Conservation (phyloP, 495 filamentous ascomycete species). For the Bacidia gigantensis region DNA sequence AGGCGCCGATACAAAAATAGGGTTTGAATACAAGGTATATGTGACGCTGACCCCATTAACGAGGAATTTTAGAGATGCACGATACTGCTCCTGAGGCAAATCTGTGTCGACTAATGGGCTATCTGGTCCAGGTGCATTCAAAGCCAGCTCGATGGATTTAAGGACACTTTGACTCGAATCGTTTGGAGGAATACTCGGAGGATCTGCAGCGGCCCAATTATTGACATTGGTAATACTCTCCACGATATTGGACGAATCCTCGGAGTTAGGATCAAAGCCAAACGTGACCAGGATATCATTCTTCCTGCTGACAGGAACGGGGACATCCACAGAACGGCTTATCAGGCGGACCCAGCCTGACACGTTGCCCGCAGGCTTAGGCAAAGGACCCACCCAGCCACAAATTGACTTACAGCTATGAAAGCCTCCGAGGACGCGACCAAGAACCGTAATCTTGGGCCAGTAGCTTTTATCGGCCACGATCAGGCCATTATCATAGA, state of each 20-base stretch:
- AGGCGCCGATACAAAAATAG: neutral
- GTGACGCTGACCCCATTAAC: neutral
- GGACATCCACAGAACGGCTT: neutral
- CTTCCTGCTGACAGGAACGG: neutral
- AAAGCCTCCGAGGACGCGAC: neutral
- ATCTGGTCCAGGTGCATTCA: neutral
- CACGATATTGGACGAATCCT: neutral
- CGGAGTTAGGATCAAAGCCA: neutral
- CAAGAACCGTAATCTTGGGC: neutral
- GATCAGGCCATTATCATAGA: neutral
- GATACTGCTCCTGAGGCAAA: neutral
- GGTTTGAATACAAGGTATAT: neutral
- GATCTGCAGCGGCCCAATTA: neutral
- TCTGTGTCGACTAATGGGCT: neutral
- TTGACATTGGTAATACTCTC: neutral
- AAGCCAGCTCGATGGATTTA: neutral
- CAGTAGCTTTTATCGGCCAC: neutral
- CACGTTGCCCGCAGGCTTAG: neutral
- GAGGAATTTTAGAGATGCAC: neutral
- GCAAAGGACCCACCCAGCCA: neutral
- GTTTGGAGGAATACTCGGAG: neutral
- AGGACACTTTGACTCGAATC: neutral
- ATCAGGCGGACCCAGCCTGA: neutral
- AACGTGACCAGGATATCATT: neutral
- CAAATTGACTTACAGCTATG: neutral